A percentile compares a stretch with the other conserved stretches of the same genome.
Conservation (phyloP, 768 basidiomycete genomes). For the Boletellus ananas region DNA sequence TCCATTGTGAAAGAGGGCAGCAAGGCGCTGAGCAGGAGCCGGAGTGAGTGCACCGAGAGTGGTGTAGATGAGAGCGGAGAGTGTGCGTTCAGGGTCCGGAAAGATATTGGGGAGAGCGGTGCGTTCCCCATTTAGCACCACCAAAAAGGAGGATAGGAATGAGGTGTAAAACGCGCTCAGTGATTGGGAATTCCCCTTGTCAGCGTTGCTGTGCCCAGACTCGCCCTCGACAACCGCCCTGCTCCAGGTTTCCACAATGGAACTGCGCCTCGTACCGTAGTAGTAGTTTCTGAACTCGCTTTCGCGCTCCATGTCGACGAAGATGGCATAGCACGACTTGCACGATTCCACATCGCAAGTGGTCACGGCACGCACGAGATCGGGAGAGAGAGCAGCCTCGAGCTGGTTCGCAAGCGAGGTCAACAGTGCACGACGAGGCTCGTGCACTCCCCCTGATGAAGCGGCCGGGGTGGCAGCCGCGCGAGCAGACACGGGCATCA, state of each 20-base stretch:
- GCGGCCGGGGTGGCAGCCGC: conserved; percentile 54
- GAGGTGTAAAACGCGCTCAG: conserved; percentile 67
- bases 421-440: conserved; percentile 79
- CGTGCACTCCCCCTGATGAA: conserved; percentile 44
- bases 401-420: conserved; percentile 93
- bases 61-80: conserved; percentile 80
- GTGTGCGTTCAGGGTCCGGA: conserved; percentile 72
- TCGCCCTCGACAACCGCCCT: conserved; percentile 42
- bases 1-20: conserved; percentile 61
- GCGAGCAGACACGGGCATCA: conserved; percentile 91
- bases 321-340: conserved; percentile 79
- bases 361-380: conserved; percentile 83
- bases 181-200: conserved; percentile 44
- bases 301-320: conserved; percentile 87
- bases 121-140: conserved; percentile 67
- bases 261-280: conserved; percentile 73
- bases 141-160: conserved; percentile 70
- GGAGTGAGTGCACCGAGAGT: conserved; percentile 79
- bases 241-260: conserved; percentile 69
- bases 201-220: conserved; percentile 21
- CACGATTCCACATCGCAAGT: conserved; percentile 71
- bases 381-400: conserved; percentile 88
- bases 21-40: conserved; percentile 74
- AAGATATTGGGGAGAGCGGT: conserved; percentile 79
- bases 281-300: conserved; percentile 93